These are phyloP conservation scores for Rhodotorula sp. DNA, from an alignment of 1,284 basidiomycete species.

Conservation along the genomic window DNA sequence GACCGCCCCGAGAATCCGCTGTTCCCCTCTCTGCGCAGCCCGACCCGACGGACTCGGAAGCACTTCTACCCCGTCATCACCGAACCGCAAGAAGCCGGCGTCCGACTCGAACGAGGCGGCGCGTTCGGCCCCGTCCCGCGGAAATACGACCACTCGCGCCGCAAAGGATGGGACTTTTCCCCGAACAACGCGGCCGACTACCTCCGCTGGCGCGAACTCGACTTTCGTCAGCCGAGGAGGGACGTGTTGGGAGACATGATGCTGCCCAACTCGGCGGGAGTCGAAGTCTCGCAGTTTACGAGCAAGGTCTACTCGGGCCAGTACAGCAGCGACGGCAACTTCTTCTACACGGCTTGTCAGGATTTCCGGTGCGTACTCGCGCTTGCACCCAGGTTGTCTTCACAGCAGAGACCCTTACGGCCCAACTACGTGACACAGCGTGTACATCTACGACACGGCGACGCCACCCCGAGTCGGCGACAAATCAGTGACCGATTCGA, in stretches of 20 bases:
- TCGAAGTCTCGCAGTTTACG: constrained; percentile 76
- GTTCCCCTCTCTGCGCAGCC: neutral
- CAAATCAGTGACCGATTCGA: constrained; percentile 36
- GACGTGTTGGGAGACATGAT: constrained; percentile 51
- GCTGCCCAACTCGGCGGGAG: constrained; percentile 82
- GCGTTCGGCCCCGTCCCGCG: constrained; percentile 68
- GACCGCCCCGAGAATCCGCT: no score
- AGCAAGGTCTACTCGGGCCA: constrained; percentile 89
- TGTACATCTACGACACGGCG: constrained; percentile 72
- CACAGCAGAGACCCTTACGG: constrained; percentile 43
- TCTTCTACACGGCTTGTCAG: constrained; percentile 48
- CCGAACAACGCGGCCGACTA: constrained; percentile 27
- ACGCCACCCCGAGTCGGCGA: constrained; percentile 51
- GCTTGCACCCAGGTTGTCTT: neutral
- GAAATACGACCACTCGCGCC: constrained; percentile 12
- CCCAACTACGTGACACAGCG: constrained; percentile 22
- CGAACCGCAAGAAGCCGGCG: constrained; percentile 68
- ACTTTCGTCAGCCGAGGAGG: constrained; percentile 52
- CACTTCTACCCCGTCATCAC: constrained; percentile 46
- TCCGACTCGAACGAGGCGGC: constrained; percentile 69
- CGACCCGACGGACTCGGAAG: constrained; percentile 19
- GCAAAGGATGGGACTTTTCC: constrained; percentile 17
- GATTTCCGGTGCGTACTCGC: constrained; percentile 55
- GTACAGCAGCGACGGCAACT: constrained; percentile 60
- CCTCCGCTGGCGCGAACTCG: constrained; percentile 30